Percentiles rank a stretch among this genome's conserved stretches.
Conservation (phyloP, 2,329 filamentous ascomycete species). For the Penicillium freii region DNA sequence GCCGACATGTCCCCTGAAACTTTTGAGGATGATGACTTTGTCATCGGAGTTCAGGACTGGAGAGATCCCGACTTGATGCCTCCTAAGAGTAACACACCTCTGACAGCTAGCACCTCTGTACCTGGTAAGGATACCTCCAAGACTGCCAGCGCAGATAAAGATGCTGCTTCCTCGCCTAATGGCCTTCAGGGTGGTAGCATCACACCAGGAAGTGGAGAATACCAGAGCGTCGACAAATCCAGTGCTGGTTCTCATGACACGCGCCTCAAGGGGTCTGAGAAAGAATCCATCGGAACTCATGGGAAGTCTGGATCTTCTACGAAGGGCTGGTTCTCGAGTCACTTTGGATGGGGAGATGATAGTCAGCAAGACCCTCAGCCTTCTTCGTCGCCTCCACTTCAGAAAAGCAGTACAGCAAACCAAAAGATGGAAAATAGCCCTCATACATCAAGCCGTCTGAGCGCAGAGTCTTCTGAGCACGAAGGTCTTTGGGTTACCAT, state of each 20-base stretch:
- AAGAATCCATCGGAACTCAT: conserved; percentile 7
- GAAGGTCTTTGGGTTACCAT: conserved; percentile 96
- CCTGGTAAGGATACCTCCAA: conserved; percentile 31
- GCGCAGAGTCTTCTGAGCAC: conserved; percentile 50
- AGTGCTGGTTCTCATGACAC: conserved; percentile 18
- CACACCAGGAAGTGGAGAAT: conserved; percentile 71
- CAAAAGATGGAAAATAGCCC: conserved; percentile 20
- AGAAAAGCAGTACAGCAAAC: conserved; percentile 11
- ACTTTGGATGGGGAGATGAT: conserved; percentile 33
- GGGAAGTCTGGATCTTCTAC: conserved; percentile 12
- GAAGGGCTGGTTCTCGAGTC: conserved; percentile 37
- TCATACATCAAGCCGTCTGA: conserved; percentile 17
- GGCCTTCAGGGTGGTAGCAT: conserved; percentile 64
- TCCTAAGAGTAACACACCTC: conserved; percentile 31
- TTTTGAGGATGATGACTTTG: conserved; percentile 60
- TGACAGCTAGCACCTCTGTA: conserved; percentile 24
- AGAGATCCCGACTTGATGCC: conserved; percentile 71
- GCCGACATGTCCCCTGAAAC: conserved; percentile 27
- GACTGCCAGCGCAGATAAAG: conserved; percentile 32
- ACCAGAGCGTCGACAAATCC: conserved; percentile 48
- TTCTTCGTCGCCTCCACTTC: conserved; percentile 12
- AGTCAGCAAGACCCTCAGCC: conserved; percentile 14
- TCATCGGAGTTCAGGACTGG: conserved; percentile 86
- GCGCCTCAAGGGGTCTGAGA: conserved; percentile 12
- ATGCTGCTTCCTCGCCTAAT: conserved; percentile 30